These are phyloP conservation scores for Chrysanthemum lavandulifolium DNA, from an alignment of 129 eudicot genomes.

Conservation along the genomic window DNA sequence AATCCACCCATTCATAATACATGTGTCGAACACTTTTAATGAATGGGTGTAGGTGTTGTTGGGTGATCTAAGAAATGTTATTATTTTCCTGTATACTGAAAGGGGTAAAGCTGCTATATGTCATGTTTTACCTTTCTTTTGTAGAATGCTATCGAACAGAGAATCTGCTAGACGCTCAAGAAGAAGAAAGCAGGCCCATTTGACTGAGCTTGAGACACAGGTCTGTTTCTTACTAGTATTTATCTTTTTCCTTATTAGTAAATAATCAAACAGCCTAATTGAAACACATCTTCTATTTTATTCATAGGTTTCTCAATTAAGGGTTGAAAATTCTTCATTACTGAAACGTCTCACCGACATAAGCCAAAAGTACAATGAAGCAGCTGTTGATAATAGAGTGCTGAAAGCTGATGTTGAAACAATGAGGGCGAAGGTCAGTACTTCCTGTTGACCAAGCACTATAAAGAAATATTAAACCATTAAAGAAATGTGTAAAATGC, in stretches of 20 bases:
- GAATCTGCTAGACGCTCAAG: slow-evolving; percentile 97
- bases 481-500: too few relatives aligned
- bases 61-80: background rate
- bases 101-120: slow-evolving; percentile 2
- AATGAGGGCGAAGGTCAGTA: slow-evolving; percentile 86
- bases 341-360: slow-evolving; percentile 78
- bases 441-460: background rate
- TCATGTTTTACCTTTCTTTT: background rate
- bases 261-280: slow-evolving; percentile 7
- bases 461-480: too few relatives aligned
- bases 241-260: background rate
- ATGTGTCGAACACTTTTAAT: too few relatives aligned
- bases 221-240: slow-evolving; percentile 24
- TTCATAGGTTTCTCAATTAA: slow-evolving; percentile 82
- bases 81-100: slow-evolving; percentile 1
- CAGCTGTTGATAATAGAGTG: slow-evolving; percentile 98
- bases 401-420: slow-evolving; percentile 98
- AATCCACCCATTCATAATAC: too few relatives aligned
- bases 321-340: slow-evolving; percentile 86
- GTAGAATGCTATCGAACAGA: slow-evolving; percentile 98
- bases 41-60: background rate
- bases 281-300: slow-evolving; percentile 1
- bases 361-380: slow-evolving; percentile 95
- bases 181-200: slow-evolving; percentile 93
- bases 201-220: slow-evolving; percentile 98